Evolutionary conservation across 148 eudicot species (phyloP).

Genomic region (Camellia sinensis): DNA sequence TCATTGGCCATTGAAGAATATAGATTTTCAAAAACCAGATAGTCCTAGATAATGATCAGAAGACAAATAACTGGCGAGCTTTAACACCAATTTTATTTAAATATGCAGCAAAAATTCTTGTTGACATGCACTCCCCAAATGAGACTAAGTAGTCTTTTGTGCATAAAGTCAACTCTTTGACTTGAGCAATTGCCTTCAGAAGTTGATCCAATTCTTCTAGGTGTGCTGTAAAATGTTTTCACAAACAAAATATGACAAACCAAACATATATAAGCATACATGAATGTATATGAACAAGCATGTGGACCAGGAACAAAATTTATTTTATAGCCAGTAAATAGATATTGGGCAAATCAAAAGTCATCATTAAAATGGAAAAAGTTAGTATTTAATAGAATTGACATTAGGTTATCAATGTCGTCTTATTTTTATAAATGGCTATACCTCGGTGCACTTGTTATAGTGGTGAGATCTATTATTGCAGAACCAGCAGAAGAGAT

Average conservation of each 20-base stretch:
- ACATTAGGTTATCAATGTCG: neutral
- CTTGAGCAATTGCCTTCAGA: slow-evolving; percentile 87
- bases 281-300: neutral
- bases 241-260: neutral
- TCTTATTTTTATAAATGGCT: neutral
- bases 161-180: slow-evolving; percentile 88
- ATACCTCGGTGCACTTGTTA: neutral
- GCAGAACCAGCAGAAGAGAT: slow-evolving; percentile 3
- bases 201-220: slow-evolving; percentile 85
- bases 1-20: neutral
- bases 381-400: neutral
- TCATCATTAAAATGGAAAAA: neutral
- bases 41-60: slow-evolving; percentile 2
- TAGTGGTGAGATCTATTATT: neutral
- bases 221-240: slow-evolving; percentile 46
- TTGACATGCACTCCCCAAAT: slow-evolving; percentile 99
- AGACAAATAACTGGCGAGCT: slow-evolving; percentile 76
- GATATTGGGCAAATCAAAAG: neutral
- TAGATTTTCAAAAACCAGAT: neutral
- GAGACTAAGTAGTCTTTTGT: slow-evolving; percentile 89
- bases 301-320: neutral
- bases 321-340: neutral
- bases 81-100: slow-evolving; percentile 76
- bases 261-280: neutral
- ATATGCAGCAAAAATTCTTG: slow-evolving; percentile 86